Base-by-base conservation (phyloP, 257 asterid genomes). In the Anisodus tanguticus region DNA sequence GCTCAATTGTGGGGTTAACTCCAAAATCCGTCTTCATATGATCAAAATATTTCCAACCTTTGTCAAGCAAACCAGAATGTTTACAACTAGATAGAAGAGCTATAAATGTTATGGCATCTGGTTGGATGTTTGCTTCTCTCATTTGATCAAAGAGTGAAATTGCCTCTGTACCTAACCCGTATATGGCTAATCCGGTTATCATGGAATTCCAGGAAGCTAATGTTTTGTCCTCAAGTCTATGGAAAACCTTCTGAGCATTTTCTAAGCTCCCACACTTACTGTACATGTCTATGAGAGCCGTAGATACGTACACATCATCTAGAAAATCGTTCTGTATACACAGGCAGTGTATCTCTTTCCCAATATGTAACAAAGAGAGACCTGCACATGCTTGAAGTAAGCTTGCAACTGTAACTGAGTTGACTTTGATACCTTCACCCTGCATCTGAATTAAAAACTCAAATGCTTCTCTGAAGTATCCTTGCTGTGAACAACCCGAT, bases 241-340 rank as follows among this genome's bases (percentile, higher is more conserved):
- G 83, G 26, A 92, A 92, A 76, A 91, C 88, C 51, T 83, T 68
- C 35, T 86, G 82, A 31, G 92, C 96, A 43, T 86, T 87, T 84
- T 84, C 85, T 81, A 90, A 82, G 85, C 87, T 89, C 7, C 97
- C 97, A 84, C 92, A 87, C 88, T 91, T 92, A 47, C 89, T 82
- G 78, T 92, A 92, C 92, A 86, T 89, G 85, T 92, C 93, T 43
- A 90, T 86, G 57, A 92, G 89, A n/a, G 96, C 90, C 4, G 94
- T 91, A 76, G 90, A 69, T 26, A 89, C 91, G 68, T 86, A 92
- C 31, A 67, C 87, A 78, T 91, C 93, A 54, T 87, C 88, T 3
- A 39, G 35, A 39, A 86, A 87, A 66, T 84, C 57, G 3, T 86
- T 90, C 81, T 86, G 89, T 49, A 90, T 84, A 70, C 89, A 80